Evolutionary conservation across 495 filamentous ascomycete genomes (phyloP), one percentile per base, ranked within the genome.

Genomic region (Penicillium egyptiacum): DNA sequence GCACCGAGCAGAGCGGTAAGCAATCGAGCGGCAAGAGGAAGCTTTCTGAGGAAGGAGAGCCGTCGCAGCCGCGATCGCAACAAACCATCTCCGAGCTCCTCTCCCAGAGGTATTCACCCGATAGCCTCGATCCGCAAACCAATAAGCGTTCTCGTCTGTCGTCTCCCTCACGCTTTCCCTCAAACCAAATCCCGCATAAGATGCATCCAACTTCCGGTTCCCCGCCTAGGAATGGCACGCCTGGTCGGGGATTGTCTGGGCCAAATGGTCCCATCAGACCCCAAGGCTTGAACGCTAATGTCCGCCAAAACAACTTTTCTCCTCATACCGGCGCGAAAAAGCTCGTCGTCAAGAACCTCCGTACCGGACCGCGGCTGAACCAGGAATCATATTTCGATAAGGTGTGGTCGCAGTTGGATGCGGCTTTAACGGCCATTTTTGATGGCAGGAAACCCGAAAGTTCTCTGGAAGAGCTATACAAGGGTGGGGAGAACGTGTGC

Each of bases 401-500:
- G 53, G 85, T 83, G 2, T 90, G 86, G 83, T 69, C 68, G 42
- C 86, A 92, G 64, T 71, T 98, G 7, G 83, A 90, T 56, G 75
- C 75, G 33, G 91, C 90, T 2, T 75, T 98, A 45, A 73, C 76
- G 4, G 81, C 85, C 17, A 85, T 96, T 14, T 96, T 96, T 65
- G 66, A 75, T 11, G 76, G 81, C 33, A 75, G 79, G 53, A 80
- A 83, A 55, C 80, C 88, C 6, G 70, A 75, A 1, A 78, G 82
- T 57, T 90, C 91, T 12, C 72, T 95, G 42, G 94, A 98, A 68
- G 87, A 90, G 56, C 79, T 98, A 10, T 97, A 98, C 69, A 83
- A 88, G 30, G 91, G 89, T 0, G 89, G 92, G 0, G 93, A 98
- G 76, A 92, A 93, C 64, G 79, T 95, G 0, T 98, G 94, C 69